These are phyloP conservation scores for Neonectria sp. DNA, from an alignment of 2,329 filamentous ascomycete genomes.

Conservation along the genomic window DNA sequence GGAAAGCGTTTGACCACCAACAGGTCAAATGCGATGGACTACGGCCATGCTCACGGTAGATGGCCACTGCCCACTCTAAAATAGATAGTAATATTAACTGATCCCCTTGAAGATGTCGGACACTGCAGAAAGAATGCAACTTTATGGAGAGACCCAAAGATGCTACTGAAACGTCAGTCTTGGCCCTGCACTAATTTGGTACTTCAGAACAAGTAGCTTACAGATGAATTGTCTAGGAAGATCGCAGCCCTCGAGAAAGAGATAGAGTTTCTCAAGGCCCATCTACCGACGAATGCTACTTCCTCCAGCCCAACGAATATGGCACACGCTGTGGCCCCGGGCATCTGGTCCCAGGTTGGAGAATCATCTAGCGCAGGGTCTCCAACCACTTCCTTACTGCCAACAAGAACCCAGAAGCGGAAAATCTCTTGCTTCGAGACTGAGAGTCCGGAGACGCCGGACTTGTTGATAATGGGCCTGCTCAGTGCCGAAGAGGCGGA, in stretches of 20 bases:
- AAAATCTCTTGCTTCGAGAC: neutral
- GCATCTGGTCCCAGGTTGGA: neutral
- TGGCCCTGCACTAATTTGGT: neutral
- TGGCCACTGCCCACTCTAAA: neutral
- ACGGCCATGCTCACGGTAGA: slow-evolving; percentile 6
- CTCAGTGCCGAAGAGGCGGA: neutral
- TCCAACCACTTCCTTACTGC: neutral
- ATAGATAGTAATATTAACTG: neutral
- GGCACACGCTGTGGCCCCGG: neutral
- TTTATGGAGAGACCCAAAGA: slow-evolving; percentile 1
- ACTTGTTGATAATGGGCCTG: neutral
- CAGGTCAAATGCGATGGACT: slow-evolving; percentile 5
- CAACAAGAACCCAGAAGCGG: neutral
- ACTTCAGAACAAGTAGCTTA: neutral
- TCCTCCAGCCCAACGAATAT: neutral
- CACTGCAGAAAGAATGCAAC: neutral
- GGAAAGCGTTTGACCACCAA: neutral
- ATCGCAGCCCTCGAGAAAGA: slow-evolving; percentile 2
- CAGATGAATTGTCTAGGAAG: neutral
- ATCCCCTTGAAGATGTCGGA: no score
- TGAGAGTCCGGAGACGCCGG: neutral
- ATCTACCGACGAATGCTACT: neutral
- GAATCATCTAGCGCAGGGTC: neutral
- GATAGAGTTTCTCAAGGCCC: neutral
- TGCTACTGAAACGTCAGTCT: neutral